Conservation (phyloP, 306 rosid species). For the Prinsepia uniflora region DNA sequence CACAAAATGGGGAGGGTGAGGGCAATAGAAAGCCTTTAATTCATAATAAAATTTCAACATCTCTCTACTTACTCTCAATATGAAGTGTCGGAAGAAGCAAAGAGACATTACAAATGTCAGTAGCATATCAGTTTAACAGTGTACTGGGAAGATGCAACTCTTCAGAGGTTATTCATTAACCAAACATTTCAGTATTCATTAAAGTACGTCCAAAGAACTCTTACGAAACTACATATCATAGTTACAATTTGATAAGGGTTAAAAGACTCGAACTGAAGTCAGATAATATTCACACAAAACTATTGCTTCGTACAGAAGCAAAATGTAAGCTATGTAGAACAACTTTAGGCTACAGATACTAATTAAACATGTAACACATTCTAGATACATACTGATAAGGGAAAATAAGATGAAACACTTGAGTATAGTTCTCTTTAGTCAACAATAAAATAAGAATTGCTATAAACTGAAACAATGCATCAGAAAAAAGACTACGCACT, state of each 20-base stretch:
- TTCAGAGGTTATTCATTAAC: constrained; percentile 3
- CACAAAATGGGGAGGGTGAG: background rate
- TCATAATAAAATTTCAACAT: background rate
- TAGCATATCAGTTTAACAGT: background rate
- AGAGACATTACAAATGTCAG: background rate
- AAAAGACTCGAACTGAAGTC: constrained; percentile 14
- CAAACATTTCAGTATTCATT: background rate
- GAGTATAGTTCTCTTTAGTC: background rate
- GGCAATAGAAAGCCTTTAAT: background rate
- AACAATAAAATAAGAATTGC: background rate
- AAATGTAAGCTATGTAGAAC: constrained; percentile 1
- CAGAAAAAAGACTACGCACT: background rate
- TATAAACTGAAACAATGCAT: background rate
- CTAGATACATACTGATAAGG: background rate
- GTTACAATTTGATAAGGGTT: constrained; percentile 20
- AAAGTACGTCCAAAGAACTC: constrained; percentile 9
- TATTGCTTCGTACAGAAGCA: background rate
- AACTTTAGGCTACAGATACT: background rate
- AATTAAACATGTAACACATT: background rate
- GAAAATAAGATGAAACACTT: background rate
- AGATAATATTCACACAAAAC: constrained; percentile 3
- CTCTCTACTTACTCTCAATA: background rate
- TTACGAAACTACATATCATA: constrained; percentile 16
- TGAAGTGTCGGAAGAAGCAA: background rate
- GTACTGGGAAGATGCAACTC: background rate